Conservation (phyloP, 2,329 filamentous ascomycete species). For the Ophiostoma angusticollis region DNA sequence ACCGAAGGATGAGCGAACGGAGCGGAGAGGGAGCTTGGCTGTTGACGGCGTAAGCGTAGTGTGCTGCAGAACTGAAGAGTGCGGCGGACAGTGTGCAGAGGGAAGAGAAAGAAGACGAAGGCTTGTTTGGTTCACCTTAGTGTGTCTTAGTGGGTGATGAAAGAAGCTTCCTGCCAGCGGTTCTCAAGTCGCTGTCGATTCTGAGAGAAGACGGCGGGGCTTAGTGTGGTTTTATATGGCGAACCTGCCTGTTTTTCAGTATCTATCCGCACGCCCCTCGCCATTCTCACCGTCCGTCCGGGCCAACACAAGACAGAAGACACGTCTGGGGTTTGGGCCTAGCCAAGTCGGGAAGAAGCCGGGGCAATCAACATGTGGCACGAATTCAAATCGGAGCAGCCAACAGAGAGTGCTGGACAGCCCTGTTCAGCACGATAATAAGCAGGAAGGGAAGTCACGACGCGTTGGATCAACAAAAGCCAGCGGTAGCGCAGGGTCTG, state of each 20-base stretch:
- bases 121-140: too few relatives aligned
- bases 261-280: conserved; percentile 6
- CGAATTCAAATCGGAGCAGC: conserved; percentile 12
- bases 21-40: not conserved
- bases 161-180: too few relatives aligned
- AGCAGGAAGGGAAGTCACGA: too few relatives aligned
- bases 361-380: conserved; percentile 2
- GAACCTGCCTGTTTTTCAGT: too few relatives aligned
- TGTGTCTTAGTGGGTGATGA: too few relatives aligned
- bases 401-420: too few relatives aligned
- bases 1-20: not conserved
- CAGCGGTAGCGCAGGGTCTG: too few relatives aligned
- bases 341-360: conserved; percentile 10
- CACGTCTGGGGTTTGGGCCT: conserved; percentile 11
- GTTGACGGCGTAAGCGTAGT: too few relatives aligned
- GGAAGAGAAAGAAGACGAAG: not conserved
- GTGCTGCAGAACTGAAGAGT: too few relatives aligned
- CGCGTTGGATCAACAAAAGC: not conserved
- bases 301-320: conserved; percentile 4
- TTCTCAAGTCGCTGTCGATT: too few relatives aligned
- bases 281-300: conserved; percentile 1
- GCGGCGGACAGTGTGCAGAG: conserved; percentile 1
- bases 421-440: not conserved
- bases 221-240: conserved; percentile 10
- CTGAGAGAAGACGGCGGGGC: conserved; percentile 1